A percentile compares a stretch with the other conserved stretches of the same genome.
These are phyloP conservation scores for Penicillium sp. DNA, from an alignment of 2,329 filamentous ascomycete species.

Conservation along the genomic window DNA sequence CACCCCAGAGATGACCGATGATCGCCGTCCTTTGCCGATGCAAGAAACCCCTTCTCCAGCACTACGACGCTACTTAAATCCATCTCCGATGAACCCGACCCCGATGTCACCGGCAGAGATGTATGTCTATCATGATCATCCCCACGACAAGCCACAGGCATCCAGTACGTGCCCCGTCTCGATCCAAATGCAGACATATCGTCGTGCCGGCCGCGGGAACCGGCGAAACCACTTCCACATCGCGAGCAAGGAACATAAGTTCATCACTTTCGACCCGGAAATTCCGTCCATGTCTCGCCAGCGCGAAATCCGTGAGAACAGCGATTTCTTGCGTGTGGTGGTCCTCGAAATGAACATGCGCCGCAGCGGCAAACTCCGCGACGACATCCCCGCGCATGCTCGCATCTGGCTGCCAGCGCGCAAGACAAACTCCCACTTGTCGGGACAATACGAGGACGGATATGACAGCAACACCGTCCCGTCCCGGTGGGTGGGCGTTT, in stretches of 20 bases:
- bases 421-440: conserved; percentile 25
- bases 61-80: conserved; percentile 61
- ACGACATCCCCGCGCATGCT: conserved; percentile 54
- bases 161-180: conserved; percentile 48
- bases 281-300: conserved; percentile 50
- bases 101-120: conserved; percentile 47
- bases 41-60: conserved; percentile 55
- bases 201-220: conserved; percentile 31
- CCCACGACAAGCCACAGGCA: conserved; percentile 31
- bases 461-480: conserved; percentile 23
- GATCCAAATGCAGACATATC: conserved; percentile 63
- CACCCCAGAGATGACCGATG: conserved; percentile 57
- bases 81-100: conserved; percentile 46
- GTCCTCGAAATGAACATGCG: conserved; percentile 69
- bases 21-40: conserved; percentile 57
- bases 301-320: conserved; percentile 62
- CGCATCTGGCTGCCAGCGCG: conserved; percentile 61
- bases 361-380: conserved; percentile 59
- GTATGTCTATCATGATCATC: conserved; percentile 43
- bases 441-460: conserved; percentile 22
- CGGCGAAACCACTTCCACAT: conserved; percentile 36
- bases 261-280: conserved; percentile 30
- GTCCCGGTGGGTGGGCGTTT: conserved; percentile 23
- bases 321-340: conserved; percentile 61
- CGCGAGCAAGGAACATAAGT: conserved; percentile 40